A percentile compares a stretch with the other conserved stretches of the same genome.
Evolutionary conservation across 345 rosid species (phyloP).

Genomic region (Populus davidiana): DNA sequence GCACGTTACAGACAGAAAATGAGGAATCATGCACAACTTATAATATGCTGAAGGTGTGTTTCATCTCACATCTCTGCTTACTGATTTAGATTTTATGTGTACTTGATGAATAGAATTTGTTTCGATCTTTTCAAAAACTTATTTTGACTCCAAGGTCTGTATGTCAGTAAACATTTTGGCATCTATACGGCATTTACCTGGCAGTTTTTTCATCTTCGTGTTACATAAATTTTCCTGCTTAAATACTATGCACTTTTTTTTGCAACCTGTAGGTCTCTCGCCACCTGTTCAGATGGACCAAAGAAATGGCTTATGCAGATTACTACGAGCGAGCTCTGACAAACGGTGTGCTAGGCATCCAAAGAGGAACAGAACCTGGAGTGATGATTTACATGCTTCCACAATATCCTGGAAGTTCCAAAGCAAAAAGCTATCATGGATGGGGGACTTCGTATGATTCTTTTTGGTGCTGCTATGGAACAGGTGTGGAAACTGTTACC

Average conservation of each 20-base stretch:
- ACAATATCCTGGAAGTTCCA: constrained; percentile 67
- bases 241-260: neutral
- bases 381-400: constrained; percentile 98
- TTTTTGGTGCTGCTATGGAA: constrained; percentile 99
- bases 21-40: constrained; percentile 96
- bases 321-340: constrained; percentile 89
- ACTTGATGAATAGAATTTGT: neutral
- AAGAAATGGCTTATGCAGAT: constrained; percentile 81
- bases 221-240: neutral
- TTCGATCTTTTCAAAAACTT: neutral
- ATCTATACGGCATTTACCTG: neutral
- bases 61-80: neutral
- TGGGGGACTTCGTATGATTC: constrained; percentile 73
- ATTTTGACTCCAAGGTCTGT: neutral
- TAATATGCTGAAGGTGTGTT: constrained; percentile 82
- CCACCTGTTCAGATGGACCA: constrained; percentile 86
- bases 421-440: constrained; percentile 64
- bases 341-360: constrained; percentile 85
- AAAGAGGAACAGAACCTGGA: constrained; percentile 89
- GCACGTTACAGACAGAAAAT: constrained; percentile 53
- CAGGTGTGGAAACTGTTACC: constrained; percentile 45
- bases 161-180: neutral
- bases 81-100: neutral
- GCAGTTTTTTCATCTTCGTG: neutral
- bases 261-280: constrained; percentile 65